Percentiles rank a stretch among this genome's conserved stretches.
Conservation (phyloP, 306 rosid genomes). For the Neltuma alba region DNA sequence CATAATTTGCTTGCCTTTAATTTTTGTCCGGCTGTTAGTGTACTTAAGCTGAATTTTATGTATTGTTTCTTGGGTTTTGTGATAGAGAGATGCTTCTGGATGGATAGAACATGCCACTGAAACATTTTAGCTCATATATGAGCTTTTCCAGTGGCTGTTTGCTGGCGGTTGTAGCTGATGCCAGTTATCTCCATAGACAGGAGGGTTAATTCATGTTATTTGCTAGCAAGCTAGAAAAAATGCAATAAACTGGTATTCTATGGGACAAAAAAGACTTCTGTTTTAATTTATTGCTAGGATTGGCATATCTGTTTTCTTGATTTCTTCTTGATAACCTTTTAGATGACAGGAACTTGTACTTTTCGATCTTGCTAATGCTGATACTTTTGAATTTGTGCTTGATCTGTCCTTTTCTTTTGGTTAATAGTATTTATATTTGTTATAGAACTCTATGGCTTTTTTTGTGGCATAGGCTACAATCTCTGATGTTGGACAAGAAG, state of each 20-base stretch:
- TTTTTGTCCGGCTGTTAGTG: not conserved
- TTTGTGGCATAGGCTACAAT: constrained; percentile 58
- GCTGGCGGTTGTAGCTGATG: not conserved
- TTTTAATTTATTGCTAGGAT: not conserved
- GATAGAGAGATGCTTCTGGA: no score
- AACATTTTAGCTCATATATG: no score
- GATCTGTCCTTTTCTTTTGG: constrained; percentile 7
- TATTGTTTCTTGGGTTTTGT: not conserved
- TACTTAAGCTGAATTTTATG: not conserved
- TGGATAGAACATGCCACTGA: no score
- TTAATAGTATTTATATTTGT: constrained; percentile 25
- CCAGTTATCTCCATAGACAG: not conserved
- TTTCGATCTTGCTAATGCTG: constrained; percentile 6
- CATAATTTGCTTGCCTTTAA: constrained; percentile 4
- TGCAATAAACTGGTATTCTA: not conserved
- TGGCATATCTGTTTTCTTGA: not conserved
- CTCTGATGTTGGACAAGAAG: constrained; percentile 50
- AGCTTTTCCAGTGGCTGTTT: no score
- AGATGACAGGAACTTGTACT: not conserved
- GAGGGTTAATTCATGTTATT: not conserved
- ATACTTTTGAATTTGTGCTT: constrained; percentile 21
- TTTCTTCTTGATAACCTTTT: constrained; percentile 2
- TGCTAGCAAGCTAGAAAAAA: not conserved
- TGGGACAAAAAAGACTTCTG: not conserved
- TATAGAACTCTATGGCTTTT: constrained; percentile 38